phyloP scores from a whole-genome alignment of 2,329 filamentous ascomycete genomes.

The Fusarium euwallaceae region DNA sequence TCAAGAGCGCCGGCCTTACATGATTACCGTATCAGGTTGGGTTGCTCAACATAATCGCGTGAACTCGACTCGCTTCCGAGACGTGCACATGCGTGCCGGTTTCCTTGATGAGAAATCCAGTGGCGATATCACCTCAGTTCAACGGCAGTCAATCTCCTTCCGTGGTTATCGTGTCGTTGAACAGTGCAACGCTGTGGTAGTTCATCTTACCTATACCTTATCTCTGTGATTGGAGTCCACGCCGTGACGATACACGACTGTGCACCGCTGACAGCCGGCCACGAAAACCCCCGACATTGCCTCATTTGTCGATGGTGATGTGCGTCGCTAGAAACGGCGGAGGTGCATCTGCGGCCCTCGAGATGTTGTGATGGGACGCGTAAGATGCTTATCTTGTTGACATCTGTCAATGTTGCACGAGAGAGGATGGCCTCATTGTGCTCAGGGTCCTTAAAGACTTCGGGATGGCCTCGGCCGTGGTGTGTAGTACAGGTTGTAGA shows the following conservation, averaged over 20 bases:
- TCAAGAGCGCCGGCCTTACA: constrained; percentile 16
- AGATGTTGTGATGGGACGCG: not conserved
- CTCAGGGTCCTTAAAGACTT: not conserved
- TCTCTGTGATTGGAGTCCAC: constrained; percentile 2
- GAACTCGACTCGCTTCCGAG: not conserved
- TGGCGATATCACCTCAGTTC: not conserved
- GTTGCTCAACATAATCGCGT: constrained; percentile 12
- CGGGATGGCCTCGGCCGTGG: not conserved
- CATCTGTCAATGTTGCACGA: not conserved
- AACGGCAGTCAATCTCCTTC: not conserved
- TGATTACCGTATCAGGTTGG: constrained; percentile 12
- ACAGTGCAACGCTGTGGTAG: not conserved
- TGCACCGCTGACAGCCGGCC: not conserved
- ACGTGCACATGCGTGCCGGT: not conserved
- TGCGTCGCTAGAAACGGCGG: not conserved
- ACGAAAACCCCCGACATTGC: not conserved
- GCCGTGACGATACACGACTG: constrained; percentile 17
- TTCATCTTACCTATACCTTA: not conserved
- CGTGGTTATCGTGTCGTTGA: not conserved
- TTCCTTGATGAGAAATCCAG: not conserved
- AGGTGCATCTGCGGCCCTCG: not conserved
- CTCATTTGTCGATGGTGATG: constrained; percentile 7
- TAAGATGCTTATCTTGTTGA: not conserved
- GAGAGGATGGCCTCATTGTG: not conserved
- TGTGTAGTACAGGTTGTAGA: not conserved